These are phyloP conservation scores for Phytopythium sindhum DNA, from an alignment of 352 stramenopile genomes.

Conservation along the genomic window DNA sequence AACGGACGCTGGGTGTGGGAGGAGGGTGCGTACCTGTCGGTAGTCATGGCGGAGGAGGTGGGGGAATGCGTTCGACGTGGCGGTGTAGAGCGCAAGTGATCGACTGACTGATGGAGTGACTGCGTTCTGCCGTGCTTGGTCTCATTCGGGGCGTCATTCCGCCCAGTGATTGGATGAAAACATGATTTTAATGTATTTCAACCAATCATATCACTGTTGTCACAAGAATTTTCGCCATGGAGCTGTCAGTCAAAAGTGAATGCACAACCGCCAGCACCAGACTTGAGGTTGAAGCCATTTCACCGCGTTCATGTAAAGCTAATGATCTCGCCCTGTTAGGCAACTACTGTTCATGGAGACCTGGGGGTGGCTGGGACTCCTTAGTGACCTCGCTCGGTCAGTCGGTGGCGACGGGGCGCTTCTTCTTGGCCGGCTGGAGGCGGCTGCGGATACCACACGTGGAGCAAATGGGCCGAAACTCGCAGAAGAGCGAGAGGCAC, in stretches of 20 bases:
- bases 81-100: not conserved
- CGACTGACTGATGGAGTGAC: not conserved
- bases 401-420: conserved; percentile 21
- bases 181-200: conserved; percentile 2
- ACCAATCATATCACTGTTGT: conserved; percentile 21
- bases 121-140: not conserved
- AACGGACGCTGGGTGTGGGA: not conserved
- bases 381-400: conserved; percentile 1
- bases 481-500: conserved; percentile 86
- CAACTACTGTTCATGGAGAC: not conserved
- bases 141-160: too few species aligned
- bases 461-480: conserved; percentile 86
- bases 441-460: conserved; percentile 83
- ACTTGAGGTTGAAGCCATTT: not conserved
- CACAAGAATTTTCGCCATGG: not conserved
- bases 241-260: not conserved
- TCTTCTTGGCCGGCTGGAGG: conserved; percentile 74
- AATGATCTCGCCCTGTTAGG: too few species aligned
- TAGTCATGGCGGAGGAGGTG: not conserved
- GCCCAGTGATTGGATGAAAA: conserved; percentile 19
- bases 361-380: not conserved
- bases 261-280: not conserved
- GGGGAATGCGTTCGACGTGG: not conserved
- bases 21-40: not conserved
- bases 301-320: not conserved